phyloP scores from a whole-genome alignment of 257 asterid species.

The Parsonsia alboflavescens region DNA sequence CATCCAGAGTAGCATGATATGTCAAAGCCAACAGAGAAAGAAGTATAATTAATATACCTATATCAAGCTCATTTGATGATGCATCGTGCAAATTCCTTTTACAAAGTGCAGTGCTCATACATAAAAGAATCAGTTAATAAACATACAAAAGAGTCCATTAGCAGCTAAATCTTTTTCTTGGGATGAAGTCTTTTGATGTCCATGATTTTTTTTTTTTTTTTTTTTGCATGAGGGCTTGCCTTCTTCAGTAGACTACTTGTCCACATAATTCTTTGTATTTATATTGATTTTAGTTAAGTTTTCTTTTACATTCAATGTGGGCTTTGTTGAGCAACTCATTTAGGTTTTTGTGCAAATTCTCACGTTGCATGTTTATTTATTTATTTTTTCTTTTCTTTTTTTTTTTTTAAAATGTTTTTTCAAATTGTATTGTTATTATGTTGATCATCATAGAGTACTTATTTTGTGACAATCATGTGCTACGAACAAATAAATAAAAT shows the following conservation, averaged over 20 bases:
- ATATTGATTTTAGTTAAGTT: neutral
- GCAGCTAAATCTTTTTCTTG: conserved; percentile 31
- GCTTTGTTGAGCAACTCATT: neutral
- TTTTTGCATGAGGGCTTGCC: conserved; percentile 59
- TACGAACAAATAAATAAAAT: neutral
- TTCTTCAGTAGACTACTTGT: conserved; percentile 56
- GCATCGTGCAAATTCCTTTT: neutral
- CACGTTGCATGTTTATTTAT: neutral
- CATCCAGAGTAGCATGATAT: neutral
- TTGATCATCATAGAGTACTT: neutral
- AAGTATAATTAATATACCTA: neutral
- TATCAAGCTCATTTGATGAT: neutral
- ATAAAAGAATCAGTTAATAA: neutral
- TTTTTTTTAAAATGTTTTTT: neutral
- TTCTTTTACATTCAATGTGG: neutral
- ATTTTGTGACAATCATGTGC: neutral
- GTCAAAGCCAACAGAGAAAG: neutral
- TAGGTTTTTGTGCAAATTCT: neutral
- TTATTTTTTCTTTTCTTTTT: too few relatives aligned
- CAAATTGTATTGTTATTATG: neutral
- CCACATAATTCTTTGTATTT: neutral
- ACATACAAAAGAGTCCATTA: conserved; percentile 45
- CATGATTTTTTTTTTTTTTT: conserved; percentile 28
- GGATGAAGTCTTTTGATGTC: conserved; percentile 34
- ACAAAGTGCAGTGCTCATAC: neutral